Evolutionary conservation across 768 basidiomycete species (phyloP), one percentile per base, ranked within the genome.

Genomic region (Phanerochaete sordida): DNA sequence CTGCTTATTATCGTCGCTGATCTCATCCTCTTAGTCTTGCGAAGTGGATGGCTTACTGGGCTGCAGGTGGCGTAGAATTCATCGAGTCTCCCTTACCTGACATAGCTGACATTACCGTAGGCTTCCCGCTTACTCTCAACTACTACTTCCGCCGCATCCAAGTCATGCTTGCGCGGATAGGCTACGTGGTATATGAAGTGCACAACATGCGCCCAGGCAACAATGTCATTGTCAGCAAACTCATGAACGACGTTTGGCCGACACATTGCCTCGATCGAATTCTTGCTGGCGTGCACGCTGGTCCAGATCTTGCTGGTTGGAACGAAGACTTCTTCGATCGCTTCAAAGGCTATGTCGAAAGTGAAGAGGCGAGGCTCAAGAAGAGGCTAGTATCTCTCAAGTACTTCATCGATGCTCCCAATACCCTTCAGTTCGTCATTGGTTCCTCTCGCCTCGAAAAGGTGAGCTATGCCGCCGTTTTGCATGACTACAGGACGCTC

Each of bases 11-110:
- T 19, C 8, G 30, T 5, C 12, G 3, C 8, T 50, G 13, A 9
- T 27, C 5, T 27, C 49, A 50, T 30, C 7, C 28, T 46, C 2
- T 50, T 27, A 64, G 56, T 49, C 51, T 66, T 0, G 54, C 51
- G 15, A 44, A 58, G 13, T 67, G 66, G 66, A 55, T 67, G 23
- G 64, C 64, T 2, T 67, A 59, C 33, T 67, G 66, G 66, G 55
- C 64, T 6, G 59, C 50, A 16, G 64, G 66, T 67, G n/a, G 15
- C 61, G 33, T 57, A 19, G 43, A 6, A 13, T 35, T 35, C 33
- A 7, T 6, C 33, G 7, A 7, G 33, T 6, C 6, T 35, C 33
- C 7, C 33, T 13, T 6, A 6, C 7, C 33, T 7, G 33, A 13
- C 33, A 35, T 35, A 35, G 33, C 33, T 35, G 13, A 24, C 5